Conservation (phyloP, 2,329 filamentous ascomycete species). For the Gaeumannomyces tritici region DNA sequence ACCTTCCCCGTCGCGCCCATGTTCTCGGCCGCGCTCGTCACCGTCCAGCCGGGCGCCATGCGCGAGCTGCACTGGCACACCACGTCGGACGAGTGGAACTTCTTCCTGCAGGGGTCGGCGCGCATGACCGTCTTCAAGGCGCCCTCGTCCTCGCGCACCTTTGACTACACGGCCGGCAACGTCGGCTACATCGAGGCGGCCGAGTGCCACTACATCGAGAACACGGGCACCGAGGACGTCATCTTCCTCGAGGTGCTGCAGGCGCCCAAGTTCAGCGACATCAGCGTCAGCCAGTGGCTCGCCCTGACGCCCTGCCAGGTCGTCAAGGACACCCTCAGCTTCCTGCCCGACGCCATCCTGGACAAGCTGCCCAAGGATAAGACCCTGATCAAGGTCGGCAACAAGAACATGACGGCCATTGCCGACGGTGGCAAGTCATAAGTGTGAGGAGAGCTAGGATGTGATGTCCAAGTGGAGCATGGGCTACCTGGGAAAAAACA, state of each 20-base stretch:
- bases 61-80: conserved; percentile 57
- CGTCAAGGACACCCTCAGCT: conserved; percentile 41
- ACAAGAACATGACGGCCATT: conserved; percentile 10
- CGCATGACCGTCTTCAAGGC: conserved; percentile 47
- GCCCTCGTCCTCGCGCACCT: conserved; percentile 38
- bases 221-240: conserved; percentile 46
- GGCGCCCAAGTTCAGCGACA: conserved; percentile 39
- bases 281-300: conserved; percentile 49
- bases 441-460: no score
- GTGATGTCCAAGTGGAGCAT: no score
- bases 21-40: conserved; percentile 48
- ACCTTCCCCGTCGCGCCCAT: conserved; percentile 46
- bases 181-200: conserved; percentile 48
- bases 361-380: conserved; percentile 10
- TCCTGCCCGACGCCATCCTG: conserved; percentile 7
- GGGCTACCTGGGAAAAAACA: no score
- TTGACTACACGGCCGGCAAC: conserved; percentile 50
- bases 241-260: conserved; percentile 52
- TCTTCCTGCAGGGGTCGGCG: conserved; percentile 45
- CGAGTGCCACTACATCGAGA: conserved; percentile 51
- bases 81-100: conserved; percentile 50
- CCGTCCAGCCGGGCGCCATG: conserved; percentile 52
- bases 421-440: conserved; percentile 4
- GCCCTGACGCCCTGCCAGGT: conserved; percentile 47
- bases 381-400: conserved; percentile 8